Conservation (phyloP, 129 eudicot genomes). For the Chrysanthemum seticuspe region DNA sequence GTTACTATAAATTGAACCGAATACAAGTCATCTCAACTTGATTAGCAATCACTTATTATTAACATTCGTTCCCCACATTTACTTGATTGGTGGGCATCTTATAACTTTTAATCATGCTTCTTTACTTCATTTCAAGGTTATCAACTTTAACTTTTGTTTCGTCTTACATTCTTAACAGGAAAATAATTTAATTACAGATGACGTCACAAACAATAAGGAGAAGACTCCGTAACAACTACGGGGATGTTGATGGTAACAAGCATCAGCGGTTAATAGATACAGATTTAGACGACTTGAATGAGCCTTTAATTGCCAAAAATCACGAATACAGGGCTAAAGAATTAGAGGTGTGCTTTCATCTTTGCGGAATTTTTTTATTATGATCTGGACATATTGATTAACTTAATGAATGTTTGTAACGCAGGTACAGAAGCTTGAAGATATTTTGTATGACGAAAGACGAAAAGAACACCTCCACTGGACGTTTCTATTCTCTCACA, state of each 20-base stretch:
- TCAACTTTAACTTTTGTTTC: not conserved
- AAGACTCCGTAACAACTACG: constrained; percentile 61
- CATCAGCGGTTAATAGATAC: constrained; percentile 49
- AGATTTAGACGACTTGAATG: constrained; percentile 49
- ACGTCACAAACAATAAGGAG: constrained; percentile 70
- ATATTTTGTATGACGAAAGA: constrained; percentile 58
- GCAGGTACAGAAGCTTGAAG: constrained; percentile 50
- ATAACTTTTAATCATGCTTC: too few species aligned
- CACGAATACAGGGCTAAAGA: constrained; percentile 33
- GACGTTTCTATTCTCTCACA: constrained; percentile 69
- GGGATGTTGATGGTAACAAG: constrained; percentile 77
- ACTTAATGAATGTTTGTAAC: not conserved
- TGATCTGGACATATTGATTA: not conserved
- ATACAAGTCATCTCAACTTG: too few species aligned
- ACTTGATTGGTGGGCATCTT: too few species aligned
- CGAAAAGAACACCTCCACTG: constrained; percentile 69
- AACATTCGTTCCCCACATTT: too few species aligned
- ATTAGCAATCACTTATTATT: too few species aligned
- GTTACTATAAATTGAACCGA: too few species aligned
- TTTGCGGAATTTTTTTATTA: too few species aligned
- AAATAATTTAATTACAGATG: constrained; percentile 28
- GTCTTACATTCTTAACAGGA: constrained; percentile 27
- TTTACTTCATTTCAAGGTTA: too few species aligned
- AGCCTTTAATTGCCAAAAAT: constrained; percentile 69
- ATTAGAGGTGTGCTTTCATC: constrained; percentile 36